Base-by-base conservation (phyloP, 75 land plant genomes). In the Selaginella moellendorffii region DNA sequence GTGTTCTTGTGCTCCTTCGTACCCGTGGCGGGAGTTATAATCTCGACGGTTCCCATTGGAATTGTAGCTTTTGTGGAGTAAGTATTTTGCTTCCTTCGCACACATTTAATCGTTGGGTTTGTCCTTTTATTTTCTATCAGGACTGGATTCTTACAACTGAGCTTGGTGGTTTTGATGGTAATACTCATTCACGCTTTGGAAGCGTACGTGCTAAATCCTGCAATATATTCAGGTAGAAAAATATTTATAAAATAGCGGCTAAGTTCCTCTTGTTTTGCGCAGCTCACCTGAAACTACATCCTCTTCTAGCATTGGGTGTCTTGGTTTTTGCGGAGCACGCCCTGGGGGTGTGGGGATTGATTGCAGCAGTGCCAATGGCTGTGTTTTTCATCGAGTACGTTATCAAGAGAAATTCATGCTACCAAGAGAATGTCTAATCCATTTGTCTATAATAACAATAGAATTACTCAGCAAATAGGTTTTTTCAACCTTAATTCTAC, bases 301-400 rank as follows among this genome's bases (percentile, higher is more conserved):
- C 68, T 21, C 22, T 65, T 1, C 26, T 65, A 46, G 68, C 68
- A 2, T 46, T 65, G 5, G 68, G 68, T 12, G 68, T 65, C 1
- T 54, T 65, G 19, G 68, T 65, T 0, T 65, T 65, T 65, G 62
- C 68, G 36, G 68, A 65, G 19, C 68, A 65, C 56, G 51, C 68
- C 1, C 68, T 65, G 12, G 68, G 68, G 1, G 68, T 65, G 2
- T 65, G 68, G 68, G 68, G 68, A 9, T 54, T 65, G 1, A 21
- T 65, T 8, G 68, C 51, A 30, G 68, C 68, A 2, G 68, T 65
- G 5, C 68, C 68, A 2, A 22, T 65, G 68, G 68, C 68, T 1
- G 68, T 65, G 28, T 65, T 65, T 19, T 65, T 65, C 56, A 65
- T 51, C 24, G 68, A 65, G 23, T 65, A 65, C 23, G 25, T 65